Percentiles rank a stretch among this genome's conserved stretches.
phyloP scores from a whole-genome alignment of 164 flowering plant genomes.

The Chloranthus sessilifolius region DNA sequence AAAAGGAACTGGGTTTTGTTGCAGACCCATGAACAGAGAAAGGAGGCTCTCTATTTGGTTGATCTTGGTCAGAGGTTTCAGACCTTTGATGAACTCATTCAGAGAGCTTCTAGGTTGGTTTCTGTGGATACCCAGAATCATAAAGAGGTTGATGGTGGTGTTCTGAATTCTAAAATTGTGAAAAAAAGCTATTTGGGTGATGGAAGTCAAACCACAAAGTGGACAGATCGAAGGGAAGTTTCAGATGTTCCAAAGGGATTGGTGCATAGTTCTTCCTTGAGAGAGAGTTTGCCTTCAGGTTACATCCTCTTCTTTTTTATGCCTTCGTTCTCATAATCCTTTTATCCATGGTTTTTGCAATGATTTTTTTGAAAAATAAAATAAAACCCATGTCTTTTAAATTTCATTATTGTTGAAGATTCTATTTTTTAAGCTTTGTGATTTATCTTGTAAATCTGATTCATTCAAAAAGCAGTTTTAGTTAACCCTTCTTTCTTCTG shows the following conservation, averaged over 20 bases:
- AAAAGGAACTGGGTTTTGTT: constrained; percentile 37
- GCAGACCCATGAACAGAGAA: constrained; percentile 47
- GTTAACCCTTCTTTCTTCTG: too few relatives aligned
- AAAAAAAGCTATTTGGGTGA: constrained; percentile 19
- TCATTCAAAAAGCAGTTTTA: too few relatives aligned
- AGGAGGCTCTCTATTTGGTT: constrained; percentile 41
- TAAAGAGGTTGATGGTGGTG: constrained; percentile 14
- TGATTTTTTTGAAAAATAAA: too few relatives aligned
- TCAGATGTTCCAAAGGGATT: constrained; percentile 21
- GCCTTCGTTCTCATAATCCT: neutral
- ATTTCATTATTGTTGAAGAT: too few relatives aligned
- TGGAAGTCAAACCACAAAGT: constrained; percentile 25
- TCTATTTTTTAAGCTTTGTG: too few relatives aligned
- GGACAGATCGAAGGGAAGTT: constrained; percentile 17
- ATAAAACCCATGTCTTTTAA: too few relatives aligned
- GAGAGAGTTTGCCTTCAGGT: constrained; percentile 31
- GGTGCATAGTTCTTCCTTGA: constrained; percentile 25
- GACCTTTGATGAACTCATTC: constrained; percentile 50
- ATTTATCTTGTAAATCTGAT: too few relatives aligned
- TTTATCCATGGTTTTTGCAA: too few relatives aligned
- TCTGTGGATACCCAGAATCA: constrained; percentile 32
- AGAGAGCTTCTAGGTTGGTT: constrained; percentile 45
- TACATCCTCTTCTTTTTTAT: constrained; percentile 2
- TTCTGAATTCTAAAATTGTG: constrained; percentile 24
- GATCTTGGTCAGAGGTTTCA: constrained; percentile 35